Percentiles rank a stretch among this genome's conserved stretches.
Evolutionary conservation across 441 rosid genomes (phyloP).

Genomic region (Erodium chrysanthum): DNA sequence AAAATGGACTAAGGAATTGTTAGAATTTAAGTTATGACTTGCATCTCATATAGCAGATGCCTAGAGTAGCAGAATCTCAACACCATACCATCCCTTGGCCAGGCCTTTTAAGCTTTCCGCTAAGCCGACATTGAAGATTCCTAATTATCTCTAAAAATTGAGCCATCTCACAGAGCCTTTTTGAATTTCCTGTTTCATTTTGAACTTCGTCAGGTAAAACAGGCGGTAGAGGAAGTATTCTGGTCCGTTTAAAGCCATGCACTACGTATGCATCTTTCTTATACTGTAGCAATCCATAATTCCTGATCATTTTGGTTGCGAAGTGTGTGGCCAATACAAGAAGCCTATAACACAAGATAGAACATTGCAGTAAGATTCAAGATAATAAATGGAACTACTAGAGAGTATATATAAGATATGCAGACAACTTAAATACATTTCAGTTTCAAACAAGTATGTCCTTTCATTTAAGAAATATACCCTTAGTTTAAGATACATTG

Average conservation of each 20-base stretch:
- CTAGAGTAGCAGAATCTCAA: conserved; percentile 18
- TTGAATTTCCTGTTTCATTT: conserved; percentile 34
- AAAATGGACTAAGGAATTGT: conserved; percentile 21
- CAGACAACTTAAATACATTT: background rate
- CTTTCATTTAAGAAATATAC: too few relatives aligned
- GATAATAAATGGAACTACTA: background rate
- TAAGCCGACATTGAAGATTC: conserved; percentile 58
- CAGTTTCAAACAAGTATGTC: too few relatives aligned
- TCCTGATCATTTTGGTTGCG: conserved; percentile 75
- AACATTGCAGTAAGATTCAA: conserved; percentile 6
- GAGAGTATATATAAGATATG: background rate
- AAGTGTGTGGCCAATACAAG: conserved; percentile 71
- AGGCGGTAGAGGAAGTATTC: conserved; percentile 48
- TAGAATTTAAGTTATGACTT: conserved; percentile 21
- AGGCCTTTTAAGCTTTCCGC: conserved; percentile 59
- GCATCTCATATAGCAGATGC: conserved; percentile 9
- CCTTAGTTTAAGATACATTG: too few relatives aligned
- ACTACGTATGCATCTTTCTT: conserved; percentile 39
- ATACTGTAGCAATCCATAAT: conserved; percentile 55
- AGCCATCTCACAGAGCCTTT: conserved; percentile 71
- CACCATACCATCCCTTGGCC: conserved; percentile 55
- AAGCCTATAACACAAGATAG: conserved; percentile 49
- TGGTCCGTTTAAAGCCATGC: conserved; percentile 30
- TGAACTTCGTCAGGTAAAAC: conserved; percentile 32
- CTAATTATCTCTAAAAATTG: conserved; percentile 78